Percentiles rank a stretch among this genome's conserved stretches.
Evolutionary conservation across 805 yeast species (phyloP).

Genomic region (Lipomyces sp.): DNA sequence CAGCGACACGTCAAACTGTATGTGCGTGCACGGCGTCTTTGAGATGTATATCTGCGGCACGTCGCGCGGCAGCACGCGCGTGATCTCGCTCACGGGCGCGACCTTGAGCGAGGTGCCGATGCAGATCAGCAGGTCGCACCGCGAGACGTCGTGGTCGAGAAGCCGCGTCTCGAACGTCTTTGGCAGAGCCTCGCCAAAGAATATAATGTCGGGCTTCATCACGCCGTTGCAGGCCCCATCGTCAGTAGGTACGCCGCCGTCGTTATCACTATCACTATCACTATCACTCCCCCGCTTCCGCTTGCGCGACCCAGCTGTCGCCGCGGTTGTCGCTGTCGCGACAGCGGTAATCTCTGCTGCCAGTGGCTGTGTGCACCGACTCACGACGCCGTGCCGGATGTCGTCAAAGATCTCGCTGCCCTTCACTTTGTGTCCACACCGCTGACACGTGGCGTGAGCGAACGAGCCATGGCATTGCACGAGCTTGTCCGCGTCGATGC

Average conservation of each 20-base stretch:
- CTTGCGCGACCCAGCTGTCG: slow-evolving; percentile 30
- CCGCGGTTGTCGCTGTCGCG: background rate
- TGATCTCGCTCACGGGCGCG: slow-evolving; percentile 86
- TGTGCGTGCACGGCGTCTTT: slow-evolving; percentile 68
- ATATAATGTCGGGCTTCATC: slow-evolving; percentile 88
- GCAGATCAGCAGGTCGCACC: slow-evolving; percentile 77
- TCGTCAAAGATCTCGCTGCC: slow-evolving; percentile 64
- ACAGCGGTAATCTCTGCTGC: slow-evolving; percentile 31
- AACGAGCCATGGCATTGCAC: slow-evolving; percentile 94
- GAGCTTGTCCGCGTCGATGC: slow-evolving; percentile 59
- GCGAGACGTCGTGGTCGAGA: slow-evolving; percentile 54
- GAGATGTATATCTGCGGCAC: slow-evolving; percentile 82
- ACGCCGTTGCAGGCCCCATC: slow-evolving; percentile 55
- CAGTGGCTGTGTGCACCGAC: slow-evolving; percentile 58
- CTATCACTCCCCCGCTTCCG: slow-evolving; percentile 39
- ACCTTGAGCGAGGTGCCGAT: slow-evolving; percentile 91
- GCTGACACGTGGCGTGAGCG: slow-evolving; percentile 78
- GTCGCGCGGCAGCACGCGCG: slow-evolving; percentile 64
- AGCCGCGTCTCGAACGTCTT: slow-evolving; percentile 56
- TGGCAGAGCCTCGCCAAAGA: slow-evolving; percentile 85
- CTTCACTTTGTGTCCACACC: slow-evolving; percentile 63
- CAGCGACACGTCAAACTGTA: slow-evolving; percentile 72
- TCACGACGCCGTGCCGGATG: slow-evolving; percentile 57
- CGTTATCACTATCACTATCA: slow-evolving; percentile 35
- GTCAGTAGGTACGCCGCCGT: slow-evolving; percentile 31